Percentiles rank a stretch among this genome's conserved stretches.
Evolutionary conservation across 352 stramenopile species (phyloP).

Genomic region (Poterioochromonas sp.): DNA sequence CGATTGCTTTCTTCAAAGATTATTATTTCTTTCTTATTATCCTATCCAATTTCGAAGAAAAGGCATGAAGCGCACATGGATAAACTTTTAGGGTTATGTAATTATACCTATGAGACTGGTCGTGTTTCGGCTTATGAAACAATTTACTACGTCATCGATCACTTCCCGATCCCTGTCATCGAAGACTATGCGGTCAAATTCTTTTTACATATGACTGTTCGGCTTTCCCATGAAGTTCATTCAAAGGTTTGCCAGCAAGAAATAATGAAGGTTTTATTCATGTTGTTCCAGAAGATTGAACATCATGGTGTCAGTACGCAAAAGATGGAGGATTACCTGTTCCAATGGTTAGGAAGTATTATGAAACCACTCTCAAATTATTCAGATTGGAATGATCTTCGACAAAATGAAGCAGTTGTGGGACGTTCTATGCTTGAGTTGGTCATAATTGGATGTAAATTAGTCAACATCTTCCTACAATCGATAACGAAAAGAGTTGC

Average conservation of each 20-base stretch:
- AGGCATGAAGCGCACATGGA: slow-evolving; percentile 40
- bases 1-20: slow-evolving; percentile 37
- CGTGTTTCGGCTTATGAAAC: slow-evolving; percentile 40
- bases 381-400: too few relatives aligned
- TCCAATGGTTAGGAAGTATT: background rate
- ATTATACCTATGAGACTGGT: slow-evolving; percentile 41
- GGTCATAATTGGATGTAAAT: too few relatives aligned
- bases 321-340: background rate
- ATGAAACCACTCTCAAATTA: too few relatives aligned
- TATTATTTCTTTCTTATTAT: slow-evolving; percentile 44
- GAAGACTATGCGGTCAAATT: slow-evolving; percentile 43
- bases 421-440: too few relatives aligned
- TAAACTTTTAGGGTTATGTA: slow-evolving; percentile 36
- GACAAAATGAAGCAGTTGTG: too few relatives aligned
- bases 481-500: too few relatives aligned
- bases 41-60: slow-evolving; percentile 42
- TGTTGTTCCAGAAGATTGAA: background rate
- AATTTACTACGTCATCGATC: slow-evolving; percentile 36
- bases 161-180: slow-evolving; percentile 40
- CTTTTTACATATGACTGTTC: slow-evolving; percentile 42
- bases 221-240: slow-evolving; percentile 43
- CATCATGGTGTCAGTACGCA: background rate
- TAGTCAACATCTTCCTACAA: too few relatives aligned
- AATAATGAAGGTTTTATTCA: background rate
- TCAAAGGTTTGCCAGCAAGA: slow-evolving; percentile 3